Conservation (phyloP, 2,329 filamentous ascomycete species). For the Pseudogymnoascus sp. region DNA sequence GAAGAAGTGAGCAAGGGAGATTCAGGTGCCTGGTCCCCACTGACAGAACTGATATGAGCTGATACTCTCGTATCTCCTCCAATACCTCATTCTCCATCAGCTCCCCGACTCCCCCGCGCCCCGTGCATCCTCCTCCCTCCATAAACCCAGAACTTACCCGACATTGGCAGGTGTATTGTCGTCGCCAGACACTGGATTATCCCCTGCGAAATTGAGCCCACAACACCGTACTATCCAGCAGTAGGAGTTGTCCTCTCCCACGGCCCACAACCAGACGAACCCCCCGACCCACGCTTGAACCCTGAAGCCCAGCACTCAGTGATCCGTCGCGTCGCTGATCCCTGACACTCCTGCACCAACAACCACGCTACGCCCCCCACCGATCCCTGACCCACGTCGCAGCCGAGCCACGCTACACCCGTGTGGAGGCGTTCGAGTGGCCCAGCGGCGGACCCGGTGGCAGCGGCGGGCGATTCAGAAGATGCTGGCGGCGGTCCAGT, state of each 20-base stretch:
- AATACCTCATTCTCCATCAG: no score
- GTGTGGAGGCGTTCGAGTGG: background rate
- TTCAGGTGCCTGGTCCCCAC: background rate
- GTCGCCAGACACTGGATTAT: background rate
- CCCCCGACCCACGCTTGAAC: background rate
- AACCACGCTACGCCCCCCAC: background rate
- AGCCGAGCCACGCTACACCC: background rate
- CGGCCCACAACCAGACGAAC: background rate
- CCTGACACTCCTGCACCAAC: background rate
- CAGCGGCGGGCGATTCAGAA: background rate
- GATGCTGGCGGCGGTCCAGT: background rate
- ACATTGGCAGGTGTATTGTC: background rate
- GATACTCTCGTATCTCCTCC: background rate
- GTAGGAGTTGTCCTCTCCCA: no score
- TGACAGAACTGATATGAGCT: background rate
- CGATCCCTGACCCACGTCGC: background rate
- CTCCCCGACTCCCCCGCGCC: background rate
- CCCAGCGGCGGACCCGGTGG: background rate
- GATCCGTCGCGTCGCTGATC: background rate
- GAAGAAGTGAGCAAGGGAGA: background rate
- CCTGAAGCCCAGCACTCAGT: background rate
- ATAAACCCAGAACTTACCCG: background rate
- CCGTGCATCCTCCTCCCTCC: background rate
- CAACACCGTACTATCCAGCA: no score
- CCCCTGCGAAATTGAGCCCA: background rate